Conservation (phyloP, 192 early-diverging fungal species). For the Backusella macrospora region DNA sequence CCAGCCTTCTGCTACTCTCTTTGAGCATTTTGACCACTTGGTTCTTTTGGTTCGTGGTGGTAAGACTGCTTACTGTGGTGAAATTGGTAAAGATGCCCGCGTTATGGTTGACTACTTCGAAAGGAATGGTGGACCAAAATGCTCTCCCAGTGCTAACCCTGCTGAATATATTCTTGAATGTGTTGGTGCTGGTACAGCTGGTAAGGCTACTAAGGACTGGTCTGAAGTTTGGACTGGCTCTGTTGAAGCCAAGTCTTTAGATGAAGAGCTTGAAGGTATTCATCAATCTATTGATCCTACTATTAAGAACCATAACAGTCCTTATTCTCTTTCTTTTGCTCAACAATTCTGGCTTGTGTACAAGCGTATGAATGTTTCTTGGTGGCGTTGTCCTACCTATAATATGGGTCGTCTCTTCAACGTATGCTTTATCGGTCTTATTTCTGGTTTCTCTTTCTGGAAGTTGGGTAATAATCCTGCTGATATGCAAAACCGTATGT, state of each 20-base stretch:
- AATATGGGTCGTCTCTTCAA: constrained; percentile 66
- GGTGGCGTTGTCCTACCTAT: constrained; percentile 73
- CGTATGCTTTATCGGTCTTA: constrained; percentile 56
- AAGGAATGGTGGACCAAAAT: constrained; percentile 67
- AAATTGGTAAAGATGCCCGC: constrained; percentile 68
- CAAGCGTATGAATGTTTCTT: constrained; percentile 65
- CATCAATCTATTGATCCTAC: constrained; percentile 24
- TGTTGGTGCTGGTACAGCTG: constrained; percentile 68
- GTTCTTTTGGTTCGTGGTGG: constrained; percentile 80
- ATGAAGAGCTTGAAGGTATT: constrained; percentile 59
- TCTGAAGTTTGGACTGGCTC: constrained; percentile 72
- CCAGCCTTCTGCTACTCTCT: constrained; percentile 82
- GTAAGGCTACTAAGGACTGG: constrained; percentile 63
- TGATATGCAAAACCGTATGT: constrained; percentile 64
- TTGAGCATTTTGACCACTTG: constrained; percentile 86
- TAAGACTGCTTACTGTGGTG: constrained; percentile 80
- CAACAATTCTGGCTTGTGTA: constrained; percentile 60
- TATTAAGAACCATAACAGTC: constrained; percentile 7
- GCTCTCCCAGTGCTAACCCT: constrained; percentile 71
- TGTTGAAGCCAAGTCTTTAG: constrained; percentile 45
- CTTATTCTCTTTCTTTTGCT: constrained; percentile 37
- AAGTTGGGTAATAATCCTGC: constrained; percentile 54
- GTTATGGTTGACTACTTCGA: constrained; percentile 77
- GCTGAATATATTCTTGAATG: constrained; percentile 89
- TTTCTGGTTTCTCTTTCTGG: constrained; percentile 74